These are phyloP conservation scores for Hyaloscypha bicolor DNA, from an alignment of 495 filamentous ascomycete species.

Conservation along the genomic window DNA sequence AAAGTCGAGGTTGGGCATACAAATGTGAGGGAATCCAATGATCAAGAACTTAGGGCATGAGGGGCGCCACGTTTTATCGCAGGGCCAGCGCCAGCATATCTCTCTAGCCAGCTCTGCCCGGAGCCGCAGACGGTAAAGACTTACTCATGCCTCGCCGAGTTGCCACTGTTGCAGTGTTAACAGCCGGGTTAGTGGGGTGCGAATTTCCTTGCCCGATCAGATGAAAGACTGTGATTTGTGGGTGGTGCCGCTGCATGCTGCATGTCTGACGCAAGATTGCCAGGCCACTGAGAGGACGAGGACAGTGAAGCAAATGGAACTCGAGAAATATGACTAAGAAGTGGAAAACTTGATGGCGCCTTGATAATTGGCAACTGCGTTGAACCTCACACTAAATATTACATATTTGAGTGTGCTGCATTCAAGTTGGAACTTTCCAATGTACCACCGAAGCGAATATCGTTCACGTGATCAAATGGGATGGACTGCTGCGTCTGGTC, in stretches of 20 bases:
- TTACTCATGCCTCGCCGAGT: not conserved
- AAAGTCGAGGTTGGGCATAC: not conserved
- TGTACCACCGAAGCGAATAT: too few relatives aligned
- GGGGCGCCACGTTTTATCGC: not conserved
- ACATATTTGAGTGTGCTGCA: not conserved
- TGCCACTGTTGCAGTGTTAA: not conserved
- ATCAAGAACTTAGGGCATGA: not conserved
- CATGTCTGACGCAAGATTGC: slow-evolving; percentile 3
- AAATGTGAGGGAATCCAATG: not conserved
- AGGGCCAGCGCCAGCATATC: not conserved
- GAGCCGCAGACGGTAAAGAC: not conserved
- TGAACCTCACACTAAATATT: not conserved
- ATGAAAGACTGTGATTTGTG: not conserved
- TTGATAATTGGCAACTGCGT: not conserved
- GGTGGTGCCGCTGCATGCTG: not conserved
- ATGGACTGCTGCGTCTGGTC: not conserved
- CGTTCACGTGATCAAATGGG: not conserved
- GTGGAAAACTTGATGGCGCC: not conserved
- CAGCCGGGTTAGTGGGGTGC: not conserved
- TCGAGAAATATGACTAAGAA: too few relatives aligned
- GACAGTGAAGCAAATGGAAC: too few relatives aligned
- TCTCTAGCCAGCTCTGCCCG: not conserved
- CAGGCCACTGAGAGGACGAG: too few relatives aligned
- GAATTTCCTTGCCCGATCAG: not conserved
- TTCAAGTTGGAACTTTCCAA: not conserved